These are phyloP conservation scores for Kondoa malvinella DNA, from an alignment of 768 basidiomycete genomes.

Conservation along the genomic window DNA sequence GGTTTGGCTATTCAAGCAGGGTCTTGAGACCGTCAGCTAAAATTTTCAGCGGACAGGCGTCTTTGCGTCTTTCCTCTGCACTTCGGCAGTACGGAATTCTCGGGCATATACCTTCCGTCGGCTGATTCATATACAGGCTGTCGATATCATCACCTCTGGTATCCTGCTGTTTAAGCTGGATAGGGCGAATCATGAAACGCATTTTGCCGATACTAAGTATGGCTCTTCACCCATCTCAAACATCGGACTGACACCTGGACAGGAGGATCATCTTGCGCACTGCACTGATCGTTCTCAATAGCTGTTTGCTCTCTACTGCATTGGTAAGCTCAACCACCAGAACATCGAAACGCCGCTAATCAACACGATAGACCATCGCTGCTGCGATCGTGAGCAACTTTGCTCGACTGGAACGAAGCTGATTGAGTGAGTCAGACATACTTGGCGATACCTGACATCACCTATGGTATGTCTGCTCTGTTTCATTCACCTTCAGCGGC, in stretches of 20 bases:
- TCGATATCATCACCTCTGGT: neutral
- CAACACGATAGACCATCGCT: neutral
- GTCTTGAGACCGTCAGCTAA: neutral
- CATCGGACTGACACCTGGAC: neutral
- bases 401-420: too few species aligned
- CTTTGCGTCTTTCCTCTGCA: neutral
- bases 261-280: neutral
- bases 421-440: neutral
- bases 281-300: neutral
- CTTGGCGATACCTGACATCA: neutral
- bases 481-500: too few species aligned
- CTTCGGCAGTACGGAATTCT: neutral
- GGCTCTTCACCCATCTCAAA: neutral
- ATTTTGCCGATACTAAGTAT: neutral
- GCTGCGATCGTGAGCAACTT: neutral
- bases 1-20: too few species aligned
- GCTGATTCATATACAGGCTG: neutral
- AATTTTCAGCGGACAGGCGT: neutral
- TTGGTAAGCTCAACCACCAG: neutral
- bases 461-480: neutral
- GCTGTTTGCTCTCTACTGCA: neutral
- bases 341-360: neutral
- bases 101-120: neutral
- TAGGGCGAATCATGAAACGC: neutral
- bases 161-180: neutral